Evolutionary conservation across 352 stramenopile genomes (phyloP), one percentile per base, ranked within the genome.

Genomic region (Pythium vanterpoolii): DNA sequence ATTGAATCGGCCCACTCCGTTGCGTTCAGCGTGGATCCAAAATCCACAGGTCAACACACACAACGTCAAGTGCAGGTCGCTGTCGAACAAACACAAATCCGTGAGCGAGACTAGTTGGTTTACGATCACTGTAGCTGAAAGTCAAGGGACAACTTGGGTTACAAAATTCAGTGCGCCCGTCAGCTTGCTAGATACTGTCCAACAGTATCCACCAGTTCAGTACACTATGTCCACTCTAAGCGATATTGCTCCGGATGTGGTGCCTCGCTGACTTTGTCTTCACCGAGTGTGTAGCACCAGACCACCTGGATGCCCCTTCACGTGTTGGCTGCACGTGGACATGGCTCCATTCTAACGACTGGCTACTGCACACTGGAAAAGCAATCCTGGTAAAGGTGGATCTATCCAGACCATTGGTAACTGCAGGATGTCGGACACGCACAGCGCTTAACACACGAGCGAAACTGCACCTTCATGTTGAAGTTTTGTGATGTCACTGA

Each of bases 181-280:
- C 9, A 47, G 34, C 10, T 42, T 47, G 40, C 4, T 14, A 16
- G 7, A 47, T 4, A 8, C 11, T 1, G 24, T 51, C 23, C 44
- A 33, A 36, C 44, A 19, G 44, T 36, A 51, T 51, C 24, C 44
- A 51, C 36, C 34, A n/a, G n/a, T n/a, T n/a, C n/a, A n/a, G n/a
- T n/a, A n/a, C n/a, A n/a, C n/a, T n/a, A n/a, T n/a, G n/a, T n/a
- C n/a, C n/a, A n/a, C n/a, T n/a, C 18, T 18, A 18, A 42, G 34
- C 40, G 27, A 47, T 16, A 9, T 4, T 14, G 27, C 18, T 16
- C 40, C 9, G 18, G 40, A 47, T 47, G 40, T 47, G 40, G n/a
- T n/a, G n/a, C n/a, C n/a, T n/a, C n/a, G n/a, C n/a, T n/a, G n/a
- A n/a, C n/a, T n/a, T n/a, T n/a, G n/a, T n/a, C n/a, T n/a, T n/a